phyloP scores from a whole-genome alignment of 2,329 filamentous ascomycete genomes.

The Dactylellina drechsleri region DNA sequence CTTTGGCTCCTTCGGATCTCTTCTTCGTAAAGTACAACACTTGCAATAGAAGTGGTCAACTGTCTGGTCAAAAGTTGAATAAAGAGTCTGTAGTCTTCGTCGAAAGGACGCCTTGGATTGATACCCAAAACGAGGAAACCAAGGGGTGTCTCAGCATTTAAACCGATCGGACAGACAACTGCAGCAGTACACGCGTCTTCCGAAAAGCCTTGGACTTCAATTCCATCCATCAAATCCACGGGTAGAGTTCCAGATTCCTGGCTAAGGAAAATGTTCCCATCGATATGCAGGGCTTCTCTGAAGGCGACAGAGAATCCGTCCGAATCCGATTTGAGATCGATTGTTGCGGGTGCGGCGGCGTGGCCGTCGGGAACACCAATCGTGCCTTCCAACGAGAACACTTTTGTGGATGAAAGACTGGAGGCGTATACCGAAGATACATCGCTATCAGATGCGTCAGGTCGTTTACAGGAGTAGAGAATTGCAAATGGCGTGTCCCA shows the following conservation, averaged over 20 bases:
- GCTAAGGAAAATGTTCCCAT: slow-evolving; percentile 74
- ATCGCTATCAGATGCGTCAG: slow-evolving; percentile 76
- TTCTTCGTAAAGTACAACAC: slow-evolving; percentile 83
- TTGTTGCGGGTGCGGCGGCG: slow-evolving; percentile 68
- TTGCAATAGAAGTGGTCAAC: slow-evolving; percentile 80
- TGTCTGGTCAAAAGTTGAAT: slow-evolving; percentile 67
- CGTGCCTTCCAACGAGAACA: slow-evolving; percentile 76
- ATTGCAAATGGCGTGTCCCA: slow-evolving; percentile 57
- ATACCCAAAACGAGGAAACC: slow-evolving; percentile 82
- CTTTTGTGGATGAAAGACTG: slow-evolving; percentile 70
- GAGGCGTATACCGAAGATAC: slow-evolving; percentile 76
- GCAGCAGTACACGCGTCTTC: slow-evolving; percentile 72
- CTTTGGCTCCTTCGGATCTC: slow-evolving; percentile 79
- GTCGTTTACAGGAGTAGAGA: slow-evolving; percentile 56
- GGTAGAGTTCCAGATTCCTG: slow-evolving; percentile 75
- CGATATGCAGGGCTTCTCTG: slow-evolving; percentile 76
- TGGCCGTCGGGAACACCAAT: slow-evolving; percentile 76
- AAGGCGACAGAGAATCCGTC: slow-evolving; percentile 80
- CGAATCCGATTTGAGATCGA: slow-evolving; percentile 76
- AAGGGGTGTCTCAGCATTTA: slow-evolving; percentile 76
- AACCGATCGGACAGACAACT: slow-evolving; percentile 81
- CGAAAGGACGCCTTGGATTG: slow-evolving; percentile 80
- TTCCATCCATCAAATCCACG: slow-evolving; percentile 71
- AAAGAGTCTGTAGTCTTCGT: slow-evolving; percentile 82
- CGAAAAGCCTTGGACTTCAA: slow-evolving; percentile 76